Conservation (phyloP, 768 basidiomycete genomes). For the Phylloporus sp. region DNA sequence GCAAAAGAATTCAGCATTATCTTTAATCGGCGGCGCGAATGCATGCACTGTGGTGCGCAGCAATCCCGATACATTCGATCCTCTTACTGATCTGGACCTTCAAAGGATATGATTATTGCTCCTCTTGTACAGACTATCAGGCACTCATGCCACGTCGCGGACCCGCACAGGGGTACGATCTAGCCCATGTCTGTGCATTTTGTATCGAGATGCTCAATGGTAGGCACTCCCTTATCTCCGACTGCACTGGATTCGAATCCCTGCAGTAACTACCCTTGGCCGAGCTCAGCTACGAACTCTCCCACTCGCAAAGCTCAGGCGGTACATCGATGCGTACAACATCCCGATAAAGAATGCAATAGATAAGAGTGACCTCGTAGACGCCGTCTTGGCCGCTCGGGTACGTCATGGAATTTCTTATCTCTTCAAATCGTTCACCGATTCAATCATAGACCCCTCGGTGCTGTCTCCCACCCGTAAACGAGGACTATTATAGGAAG, state of each 20-base stretch:
- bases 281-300: constrained; percentile 50
- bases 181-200: constrained; percentile 61
- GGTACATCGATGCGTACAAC: constrained; percentile 65
- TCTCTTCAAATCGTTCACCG: background rate
- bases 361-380: constrained; percentile 77
- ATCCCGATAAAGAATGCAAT: constrained; percentile 57
- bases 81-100: background rate
- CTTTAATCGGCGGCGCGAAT: constrained; percentile 58
- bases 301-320: constrained; percentile 58
- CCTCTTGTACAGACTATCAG: constrained; percentile 69
- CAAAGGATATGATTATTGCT: constrained; percentile 67
- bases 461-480: constrained; percentile 54
- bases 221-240: constrained; percentile 32
- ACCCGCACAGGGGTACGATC: constrained; percentile 56
- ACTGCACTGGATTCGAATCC: too few species aligned
- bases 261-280: constrained; percentile 64
- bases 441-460: constrained; percentile 40
- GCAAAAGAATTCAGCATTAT: constrained; percentile 67
- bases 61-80: background rate
- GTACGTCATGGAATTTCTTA: constrained; percentile 37
- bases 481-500: constrained; percentile 49
- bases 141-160: constrained; percentile 65
- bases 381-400: constrained; percentile 46
- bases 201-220: constrained; percentile 69
- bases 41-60: constrained; percentile 66